phyloP scores from a whole-genome alignment of 1,284 basidiomycete genomes.

The Salmacisia buchloeana region DNA sequence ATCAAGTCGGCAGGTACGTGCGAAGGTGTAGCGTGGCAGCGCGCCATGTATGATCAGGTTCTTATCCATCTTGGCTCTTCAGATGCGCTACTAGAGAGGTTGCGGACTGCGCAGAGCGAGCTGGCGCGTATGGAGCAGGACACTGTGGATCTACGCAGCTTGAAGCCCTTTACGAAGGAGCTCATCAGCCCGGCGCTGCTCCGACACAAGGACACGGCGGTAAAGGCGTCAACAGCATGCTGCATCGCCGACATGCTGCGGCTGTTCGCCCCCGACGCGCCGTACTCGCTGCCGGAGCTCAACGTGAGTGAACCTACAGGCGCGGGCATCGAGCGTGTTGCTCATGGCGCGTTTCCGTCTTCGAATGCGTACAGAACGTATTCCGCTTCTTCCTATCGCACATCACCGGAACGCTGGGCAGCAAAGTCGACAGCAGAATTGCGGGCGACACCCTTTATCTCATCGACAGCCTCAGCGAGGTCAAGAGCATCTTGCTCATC shows the following conservation, averaged over 20 bases:
- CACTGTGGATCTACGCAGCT: conserved; percentile 66
- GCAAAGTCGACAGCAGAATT: conserved; percentile 24
- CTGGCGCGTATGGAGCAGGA: conserved; percentile 85
- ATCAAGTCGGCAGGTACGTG: not conserved
- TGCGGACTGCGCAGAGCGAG: conserved; percentile 66
- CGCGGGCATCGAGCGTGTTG: not conserved
- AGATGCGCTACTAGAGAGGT: not conserved
- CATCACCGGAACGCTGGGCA: conserved; percentile 25
- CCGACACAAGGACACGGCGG: conserved; percentile 85
- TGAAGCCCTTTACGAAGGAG: conserved; percentile 68
- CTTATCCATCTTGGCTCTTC: not conserved
- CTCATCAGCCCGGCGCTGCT: conserved; percentile 74
- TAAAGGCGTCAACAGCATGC: conserved; percentile 87
- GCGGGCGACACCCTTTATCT: conserved; percentile 60
- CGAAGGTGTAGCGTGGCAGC: not conserved
- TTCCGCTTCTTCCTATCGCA: conserved; percentile 59
- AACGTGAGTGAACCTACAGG: conserved; percentile 48
- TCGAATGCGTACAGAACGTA: conserved; percentile 23
- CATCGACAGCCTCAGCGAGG: conserved; percentile 81
- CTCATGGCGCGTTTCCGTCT: not conserved
- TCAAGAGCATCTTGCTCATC: conserved; percentile 88
- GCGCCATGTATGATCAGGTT: not conserved
- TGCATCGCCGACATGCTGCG: conserved; percentile 89
- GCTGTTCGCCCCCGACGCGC: conserved; percentile 92
- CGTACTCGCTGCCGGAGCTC: conserved; percentile 80